A percentile compares a stretch with the other conserved stretches of the same genome.
Conservation (phyloP, 1,284 basidiomycete species). For the Ganoderma boninense region DNA sequence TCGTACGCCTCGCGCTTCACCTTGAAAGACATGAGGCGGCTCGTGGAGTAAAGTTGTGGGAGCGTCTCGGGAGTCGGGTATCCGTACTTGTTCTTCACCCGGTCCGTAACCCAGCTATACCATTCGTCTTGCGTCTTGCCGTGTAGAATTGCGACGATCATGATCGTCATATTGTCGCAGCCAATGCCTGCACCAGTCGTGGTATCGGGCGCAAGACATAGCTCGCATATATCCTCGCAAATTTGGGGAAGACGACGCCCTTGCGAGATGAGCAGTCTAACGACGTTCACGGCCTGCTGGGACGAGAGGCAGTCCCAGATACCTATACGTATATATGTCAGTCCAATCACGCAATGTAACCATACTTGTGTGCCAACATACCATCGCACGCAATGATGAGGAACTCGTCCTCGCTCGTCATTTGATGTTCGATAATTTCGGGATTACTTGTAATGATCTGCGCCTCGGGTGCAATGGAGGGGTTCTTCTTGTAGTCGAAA, state of each 20-base stretch:
- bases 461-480: slow-evolving; percentile 80
- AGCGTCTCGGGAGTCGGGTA: slow-evolving; percentile 74
- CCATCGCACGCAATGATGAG: slow-evolving; percentile 97
- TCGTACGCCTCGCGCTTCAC: slow-evolving; percentile 61
- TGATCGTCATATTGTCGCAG: slow-evolving; percentile 99
- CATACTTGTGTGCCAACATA: slow-evolving; percentile 46
- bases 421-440: slow-evolving; percentile 85
- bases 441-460: slow-evolving; percentile 98
- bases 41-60: slow-evolving; percentile 74
- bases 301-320: slow-evolving; percentile 99
- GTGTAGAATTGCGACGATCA: slow-evolving; percentile 89
- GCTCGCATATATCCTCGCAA: slow-evolving; percentile 91
- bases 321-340: slow-evolving; percentile 56
- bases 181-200: slow-evolving; percentile 93
- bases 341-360: slow-evolving; percentile 3
- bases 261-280: slow-evolving; percentile 85
- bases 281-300: slow-evolving; percentile 93
- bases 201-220: slow-evolving; percentile 94
- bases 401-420: slow-evolving; percentile 94
- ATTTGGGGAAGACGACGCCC: slow-evolving; percentile 85
- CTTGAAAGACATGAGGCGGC: slow-evolving; percentile 65
- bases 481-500: slow-evolving; percentile 99
- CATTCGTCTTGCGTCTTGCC: slow-evolving; percentile 92
- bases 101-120: slow-evolving; percentile 90
- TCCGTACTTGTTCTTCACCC: slow-evolving; percentile 80